These are phyloP conservation scores for Solioccasus polychromus DNA, from an alignment of 768 basidiomycete species.

Conservation along the genomic window DNA sequence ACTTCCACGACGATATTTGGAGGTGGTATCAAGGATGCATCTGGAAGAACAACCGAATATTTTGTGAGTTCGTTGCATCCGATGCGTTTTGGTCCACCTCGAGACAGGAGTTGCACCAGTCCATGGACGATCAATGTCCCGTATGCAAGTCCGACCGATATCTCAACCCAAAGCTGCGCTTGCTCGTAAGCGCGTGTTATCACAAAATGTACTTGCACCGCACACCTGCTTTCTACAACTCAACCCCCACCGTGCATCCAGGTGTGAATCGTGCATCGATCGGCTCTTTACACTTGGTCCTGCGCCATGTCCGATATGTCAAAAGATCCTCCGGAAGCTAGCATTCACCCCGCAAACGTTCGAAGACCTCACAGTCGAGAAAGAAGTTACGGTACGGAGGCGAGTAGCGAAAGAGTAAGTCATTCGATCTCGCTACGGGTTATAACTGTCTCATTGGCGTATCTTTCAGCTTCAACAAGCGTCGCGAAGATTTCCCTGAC, in stretches of 20 bases:
- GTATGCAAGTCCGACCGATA: conserved; percentile 97
- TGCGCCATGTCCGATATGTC: conserved; percentile 93
- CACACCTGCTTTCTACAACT: conserved; percentile 4
- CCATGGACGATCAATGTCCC: conserved; percentile 93
- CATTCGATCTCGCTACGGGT: neutral
- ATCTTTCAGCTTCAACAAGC: conserved; percentile 83
- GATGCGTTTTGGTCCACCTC: neutral
- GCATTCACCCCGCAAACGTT: conserved; percentile 97
- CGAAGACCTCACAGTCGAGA: conserved; percentile 88
- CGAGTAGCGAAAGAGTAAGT: conserved; percentile 86
- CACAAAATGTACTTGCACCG: conserved; percentile 81
- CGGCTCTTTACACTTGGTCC: conserved; percentile 93
- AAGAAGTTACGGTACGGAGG: conserved; percentile 87
- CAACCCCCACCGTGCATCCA: conserved; percentile 29
- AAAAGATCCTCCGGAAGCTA: conserved; percentile 80
- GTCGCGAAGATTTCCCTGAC: conserved; percentile 82
- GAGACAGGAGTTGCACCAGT: conserved; percentile 38
- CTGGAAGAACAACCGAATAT: conserved; percentile 78
- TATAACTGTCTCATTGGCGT: neutral
- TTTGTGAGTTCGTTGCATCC: conserved; percentile 49
- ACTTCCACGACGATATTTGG: conserved; percentile 75
- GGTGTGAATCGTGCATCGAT: conserved; percentile 99
- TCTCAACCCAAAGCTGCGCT: conserved; percentile 87
- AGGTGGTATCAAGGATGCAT: conserved; percentile 83
- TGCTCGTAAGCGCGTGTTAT: conserved; percentile 95